Base-by-base conservation (phyloP, 1,284 basidiomycete species). In the Inonotus hispidus region DNA sequence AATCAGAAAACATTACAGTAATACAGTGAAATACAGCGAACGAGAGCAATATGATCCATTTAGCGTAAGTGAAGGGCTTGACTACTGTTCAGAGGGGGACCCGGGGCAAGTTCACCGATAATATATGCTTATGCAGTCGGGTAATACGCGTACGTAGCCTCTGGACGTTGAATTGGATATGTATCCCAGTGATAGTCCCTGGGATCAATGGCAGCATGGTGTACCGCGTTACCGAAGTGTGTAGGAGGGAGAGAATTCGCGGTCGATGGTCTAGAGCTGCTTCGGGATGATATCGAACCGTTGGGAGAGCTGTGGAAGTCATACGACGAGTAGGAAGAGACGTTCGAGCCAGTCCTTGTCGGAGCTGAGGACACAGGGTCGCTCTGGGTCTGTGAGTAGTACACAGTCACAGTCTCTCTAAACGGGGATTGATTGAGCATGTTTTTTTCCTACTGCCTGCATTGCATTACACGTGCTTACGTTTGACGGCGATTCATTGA, bases 221-320 rank as follows among this genome's bases (percentile, higher is more conserved):
- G 64, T 75, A 71, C 29, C 68, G 70, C 19, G n/a, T 13, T 41
- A 27, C 27, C 38, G 46, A 38, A 71, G 65, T 62, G 66, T 54
- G 54, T 59, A 38, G 69, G 61, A 53, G 66, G 64, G 41, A 65
- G 61, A 50, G 63, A 60, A 55, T 55, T 59, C 10, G 84, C 82
- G 16, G 86, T 87, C 1, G 84, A 87, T 13, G 84, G 83, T 27
- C 82, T 73, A 43, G 77, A 77, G 59, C 85, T 61, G 43, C 53
- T 55, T 19, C 59, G 59, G 4, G 63, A 64, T 2, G 59, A 61
- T 19, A 57, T 57, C 13, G 62, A 63, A 32, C 63, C 54, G 47
- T 55, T 53, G 14, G 59, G 54, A 43, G 59, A 61, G 19, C 50
- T 35, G 21, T 32, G 47, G 41, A 54, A 55, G 7, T 49, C 54